Conservation (phyloP, 306 rosid genomes). For the Quercus glauca region DNA sequence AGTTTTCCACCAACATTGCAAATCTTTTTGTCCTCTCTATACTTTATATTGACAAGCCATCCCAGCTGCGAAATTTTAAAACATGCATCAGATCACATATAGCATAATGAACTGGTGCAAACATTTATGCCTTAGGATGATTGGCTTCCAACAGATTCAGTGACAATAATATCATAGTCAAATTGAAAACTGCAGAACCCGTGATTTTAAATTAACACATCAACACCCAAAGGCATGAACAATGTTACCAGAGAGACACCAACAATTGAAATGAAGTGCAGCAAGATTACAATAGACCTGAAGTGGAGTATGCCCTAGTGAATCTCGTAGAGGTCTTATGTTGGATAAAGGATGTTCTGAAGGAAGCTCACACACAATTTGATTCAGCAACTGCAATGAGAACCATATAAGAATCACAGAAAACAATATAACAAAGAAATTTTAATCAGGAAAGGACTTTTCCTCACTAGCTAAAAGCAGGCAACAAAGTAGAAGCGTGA, state of each 20-base stretch:
- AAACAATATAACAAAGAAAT: constrained; percentile 14
- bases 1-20: not conserved
- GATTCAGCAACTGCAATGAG: constrained; percentile 83
- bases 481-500: not conserved
- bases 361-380: constrained; percentile 91
- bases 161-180: not conserved
- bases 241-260: constrained; percentile 6
- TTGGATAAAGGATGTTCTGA: constrained; percentile 79
- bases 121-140: not conserved
- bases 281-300: constrained; percentile 56
- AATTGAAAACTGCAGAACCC: not conserved
- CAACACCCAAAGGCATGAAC: not conserved
- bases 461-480: not conserved
- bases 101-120: not conserved
- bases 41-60: not conserved
- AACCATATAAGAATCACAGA: constrained; percentile 11
- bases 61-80: not conserved
- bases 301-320: constrained; percentile 95
- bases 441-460: not conserved
- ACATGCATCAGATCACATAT: not conserved
- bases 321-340: constrained; percentile 79
- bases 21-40: not conserved
- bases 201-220: not conserved
- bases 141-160: not conserved
- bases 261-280: constrained; percentile 9